Conservation (phyloP, 257 asterid species). For the Hygrophila difformis region DNA sequence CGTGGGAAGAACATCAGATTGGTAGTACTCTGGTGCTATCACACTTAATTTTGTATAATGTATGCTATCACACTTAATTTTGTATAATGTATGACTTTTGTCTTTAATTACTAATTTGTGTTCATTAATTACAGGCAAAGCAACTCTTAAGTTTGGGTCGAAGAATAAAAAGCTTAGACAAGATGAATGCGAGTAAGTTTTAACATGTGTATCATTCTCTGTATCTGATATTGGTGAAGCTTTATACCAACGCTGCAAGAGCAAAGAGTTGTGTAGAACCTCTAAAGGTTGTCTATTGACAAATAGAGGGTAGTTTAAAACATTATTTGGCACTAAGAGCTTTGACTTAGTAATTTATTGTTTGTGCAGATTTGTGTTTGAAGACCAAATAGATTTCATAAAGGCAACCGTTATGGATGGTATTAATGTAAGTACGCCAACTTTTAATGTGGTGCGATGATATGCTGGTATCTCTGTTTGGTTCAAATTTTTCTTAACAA, state of each 20-base stretch:
- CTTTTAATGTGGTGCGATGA: not conserved
- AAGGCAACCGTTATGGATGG: conserved; percentile 82
- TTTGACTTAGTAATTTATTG: too few species aligned
- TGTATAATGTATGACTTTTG: not conserved
- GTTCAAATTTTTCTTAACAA: conserved; percentile 7
- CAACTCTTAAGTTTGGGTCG: conserved; percentile 76
- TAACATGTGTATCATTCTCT: conserved; percentile 7
- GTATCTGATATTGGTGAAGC: conserved; percentile 15
- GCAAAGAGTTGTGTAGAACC: too few species aligned
- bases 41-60: conserved; percentile 4
- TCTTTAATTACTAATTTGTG: conserved; percentile 21
- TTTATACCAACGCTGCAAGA: too few species aligned
- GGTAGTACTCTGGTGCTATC: conserved; percentile 32
- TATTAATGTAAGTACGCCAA: conserved; percentile 41
- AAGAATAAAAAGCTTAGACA: conserved; percentile 48
- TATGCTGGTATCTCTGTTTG: not conserved
- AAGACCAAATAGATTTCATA: conserved; percentile 91
- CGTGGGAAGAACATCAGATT: conserved; percentile 98
- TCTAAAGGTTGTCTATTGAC: conserved; percentile 6
- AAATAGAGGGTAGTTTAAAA: conserved; percentile 1
- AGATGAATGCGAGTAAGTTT: conserved; percentile 78
- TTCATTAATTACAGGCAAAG: conserved; percentile 54
- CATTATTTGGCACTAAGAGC: conserved; percentile 1
- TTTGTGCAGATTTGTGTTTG: conserved; percentile 70
- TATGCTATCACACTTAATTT: conserved; percentile 8